Conservation (phyloP, 1,284 basidiomycete genomes). For the Golubevia pallescens region DNA sequence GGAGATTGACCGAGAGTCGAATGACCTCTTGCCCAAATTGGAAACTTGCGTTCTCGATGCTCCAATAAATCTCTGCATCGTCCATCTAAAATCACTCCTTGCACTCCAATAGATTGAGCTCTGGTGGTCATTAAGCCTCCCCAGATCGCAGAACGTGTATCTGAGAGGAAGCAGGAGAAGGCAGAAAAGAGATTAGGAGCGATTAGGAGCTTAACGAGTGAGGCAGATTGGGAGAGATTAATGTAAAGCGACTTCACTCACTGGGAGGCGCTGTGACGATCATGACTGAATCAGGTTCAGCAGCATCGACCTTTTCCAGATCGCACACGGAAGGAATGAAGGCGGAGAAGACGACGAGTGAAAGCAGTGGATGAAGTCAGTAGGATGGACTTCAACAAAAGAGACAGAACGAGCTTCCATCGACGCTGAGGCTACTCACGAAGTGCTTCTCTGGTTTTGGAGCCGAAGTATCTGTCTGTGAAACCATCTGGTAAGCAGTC, state of each 20-base stretch:
- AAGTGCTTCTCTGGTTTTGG: slow-evolving; percentile 79
- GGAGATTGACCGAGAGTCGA: slow-evolving; percentile 87
- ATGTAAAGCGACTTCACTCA: too few species aligned
- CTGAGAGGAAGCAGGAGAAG: slow-evolving; percentile 68
- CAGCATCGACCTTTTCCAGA: slow-evolving; percentile 74
- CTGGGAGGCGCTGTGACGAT: slow-evolving; percentile 79
- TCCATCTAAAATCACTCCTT: slow-evolving; percentile 79
- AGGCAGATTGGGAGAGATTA: too few species aligned
- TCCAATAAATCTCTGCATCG: slow-evolving; percentile 82
- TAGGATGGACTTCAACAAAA: neutral
- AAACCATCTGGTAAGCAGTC: slow-evolving; percentile 74
- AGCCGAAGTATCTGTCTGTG: slow-evolving; percentile 70
- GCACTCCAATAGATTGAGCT: slow-evolving; percentile 73
- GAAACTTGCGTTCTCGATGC: slow-evolving; percentile 69
- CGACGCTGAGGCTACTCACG: too few species aligned
- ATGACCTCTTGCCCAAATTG: slow-evolving; percentile 72
- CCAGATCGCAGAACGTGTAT: slow-evolving; percentile 83
- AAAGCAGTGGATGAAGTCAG: neutral
- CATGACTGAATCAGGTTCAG: slow-evolving; percentile 73
- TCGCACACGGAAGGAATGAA: too few species aligned
- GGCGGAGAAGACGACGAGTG: neutral
- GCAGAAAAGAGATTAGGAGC: neutral
- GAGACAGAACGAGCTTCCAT: too few species aligned
- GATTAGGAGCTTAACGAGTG: too few species aligned
- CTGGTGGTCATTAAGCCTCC: slow-evolving; percentile 89